Percentiles rank a stretch among this genome's conserved stretches.
Evolutionary conservation across 23 red algal species (phyloP).

Genomic region (Gracilariopsis chorda): DNA sequence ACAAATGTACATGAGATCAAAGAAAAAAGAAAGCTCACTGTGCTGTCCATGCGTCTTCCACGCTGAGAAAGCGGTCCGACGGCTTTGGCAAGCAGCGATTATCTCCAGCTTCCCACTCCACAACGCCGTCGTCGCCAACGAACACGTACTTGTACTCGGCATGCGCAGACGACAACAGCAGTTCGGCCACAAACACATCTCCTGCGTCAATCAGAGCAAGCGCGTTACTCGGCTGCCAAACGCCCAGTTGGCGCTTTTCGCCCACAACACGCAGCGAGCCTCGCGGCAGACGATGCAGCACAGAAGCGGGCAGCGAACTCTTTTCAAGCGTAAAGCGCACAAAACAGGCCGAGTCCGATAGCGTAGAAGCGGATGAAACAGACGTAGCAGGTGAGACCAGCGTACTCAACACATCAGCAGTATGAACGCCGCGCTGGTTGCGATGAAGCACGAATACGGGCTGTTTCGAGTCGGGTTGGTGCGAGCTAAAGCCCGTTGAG

Average conservation of each 20-base stretch:
- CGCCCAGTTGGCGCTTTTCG: background rate
- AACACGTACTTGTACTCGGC: slow-evolving; percentile 1
- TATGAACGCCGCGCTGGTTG: background rate
- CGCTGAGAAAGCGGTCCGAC: no score
- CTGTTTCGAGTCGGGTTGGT: background rate
- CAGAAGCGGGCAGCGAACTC: background rate
- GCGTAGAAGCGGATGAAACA: background rate
- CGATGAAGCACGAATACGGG: background rate
- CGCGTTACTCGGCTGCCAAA: background rate
- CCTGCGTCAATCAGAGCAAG: background rate
- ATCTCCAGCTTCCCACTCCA: background rate
- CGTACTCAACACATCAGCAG: background rate
- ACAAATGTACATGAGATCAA: no score
- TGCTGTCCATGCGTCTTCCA: no score
- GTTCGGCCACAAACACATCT: background rate
- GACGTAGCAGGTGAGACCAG: background rate
- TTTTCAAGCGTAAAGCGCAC: background rate
- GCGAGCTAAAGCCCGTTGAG: background rate
- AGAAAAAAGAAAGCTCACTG: no score
- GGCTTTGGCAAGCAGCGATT: background rate
- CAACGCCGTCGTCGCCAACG: background rate
- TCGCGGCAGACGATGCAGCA: background rate
- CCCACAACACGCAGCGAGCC: background rate
- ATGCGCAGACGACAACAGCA: background rate
- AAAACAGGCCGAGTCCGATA: background rate